Conservation (phyloP, 148 eudicot species). For the Rhododendron kiyosumense region DNA sequence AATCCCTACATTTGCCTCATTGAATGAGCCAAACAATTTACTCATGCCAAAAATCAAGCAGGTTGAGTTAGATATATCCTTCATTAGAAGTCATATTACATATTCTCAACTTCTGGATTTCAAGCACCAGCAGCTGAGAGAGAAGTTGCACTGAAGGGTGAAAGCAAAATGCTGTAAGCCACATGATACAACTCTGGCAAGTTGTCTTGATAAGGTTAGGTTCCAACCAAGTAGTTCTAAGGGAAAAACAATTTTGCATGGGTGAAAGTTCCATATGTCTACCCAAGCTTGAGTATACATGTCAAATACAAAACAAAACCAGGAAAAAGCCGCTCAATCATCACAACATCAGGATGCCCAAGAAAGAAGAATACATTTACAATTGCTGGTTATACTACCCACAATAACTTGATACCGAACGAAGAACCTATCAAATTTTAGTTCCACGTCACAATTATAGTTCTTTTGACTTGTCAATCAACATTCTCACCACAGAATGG, state of each 20-base stretch:
- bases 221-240: neutral
- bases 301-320: neutral
- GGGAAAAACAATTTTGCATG: neutral
- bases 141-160: neutral
- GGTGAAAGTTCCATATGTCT: neutral
- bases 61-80: too few relatives aligned
- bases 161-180: neutral
- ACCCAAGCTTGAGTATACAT: neutral
- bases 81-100: neutral
- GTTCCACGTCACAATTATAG: neutral
- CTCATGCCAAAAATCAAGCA: neutral
- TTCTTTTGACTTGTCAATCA: neutral
- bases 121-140: neutral
- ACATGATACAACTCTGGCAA: neutral
- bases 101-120: neutral
- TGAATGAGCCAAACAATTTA: neutral
- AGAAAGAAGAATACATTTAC: neutral
- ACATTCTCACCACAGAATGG: neutral
- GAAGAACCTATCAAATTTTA: neutral
- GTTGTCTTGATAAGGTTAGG: neutral
- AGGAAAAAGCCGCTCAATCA: neutral
- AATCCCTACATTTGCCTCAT: neutral
- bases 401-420: neutral
- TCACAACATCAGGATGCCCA: neutral
- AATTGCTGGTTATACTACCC: neutral